These are phyloP conservation scores for Annulohypoxylon bovei DNA, from an alignment of 495 filamentous ascomycete genomes.

Conservation along the genomic window DNA sequence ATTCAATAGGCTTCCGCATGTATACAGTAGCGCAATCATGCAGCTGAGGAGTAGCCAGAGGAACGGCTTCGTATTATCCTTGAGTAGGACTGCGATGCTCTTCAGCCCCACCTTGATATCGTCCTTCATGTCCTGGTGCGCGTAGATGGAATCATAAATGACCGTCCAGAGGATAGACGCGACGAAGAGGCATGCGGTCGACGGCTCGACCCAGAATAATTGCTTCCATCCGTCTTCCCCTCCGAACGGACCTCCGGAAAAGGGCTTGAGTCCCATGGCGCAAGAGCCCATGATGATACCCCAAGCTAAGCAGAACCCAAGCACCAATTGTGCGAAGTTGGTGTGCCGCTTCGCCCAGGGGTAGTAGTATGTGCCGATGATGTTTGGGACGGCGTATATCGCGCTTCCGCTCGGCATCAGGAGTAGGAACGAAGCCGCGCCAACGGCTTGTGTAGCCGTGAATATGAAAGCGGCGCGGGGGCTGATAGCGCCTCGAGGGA, in stretches of 20 bases:
- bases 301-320: constrained; percentile 51
- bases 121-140: constrained; percentile 53
- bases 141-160: constrained; percentile 57
- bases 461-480: constrained; percentile 49
- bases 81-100: constrained; percentile 52
- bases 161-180: constrained; percentile 49
- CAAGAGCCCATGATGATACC: constrained; percentile 47
- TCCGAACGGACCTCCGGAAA: constrained; percentile 39
- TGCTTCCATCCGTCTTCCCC: neutral
- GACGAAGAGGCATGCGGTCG: constrained; percentile 36
- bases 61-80: constrained; percentile 45
- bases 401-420: constrained; percentile 38
- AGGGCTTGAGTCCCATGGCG: constrained; percentile 44
- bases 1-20: constrained; percentile 37
- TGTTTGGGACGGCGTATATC: constrained; percentile 46
- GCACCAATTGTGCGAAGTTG: constrained; percentile 52
- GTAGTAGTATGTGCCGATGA: constrained; percentile 50
- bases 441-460: constrained; percentile 41
- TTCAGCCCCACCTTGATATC: constrained; percentile 50
- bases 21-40: constrained; percentile 42
- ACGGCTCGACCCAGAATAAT: constrained; percentile 29
- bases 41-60: constrained; percentile 39
- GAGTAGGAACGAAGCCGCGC: constrained; percentile 40
- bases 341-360: constrained; percentile 56
- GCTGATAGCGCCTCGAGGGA: constrained; percentile 52